Evolutionary conservation across 805 yeast species (phyloP), one percentile per base, ranked within the genome.

Genomic region (Lipomyces sp.): DNA sequence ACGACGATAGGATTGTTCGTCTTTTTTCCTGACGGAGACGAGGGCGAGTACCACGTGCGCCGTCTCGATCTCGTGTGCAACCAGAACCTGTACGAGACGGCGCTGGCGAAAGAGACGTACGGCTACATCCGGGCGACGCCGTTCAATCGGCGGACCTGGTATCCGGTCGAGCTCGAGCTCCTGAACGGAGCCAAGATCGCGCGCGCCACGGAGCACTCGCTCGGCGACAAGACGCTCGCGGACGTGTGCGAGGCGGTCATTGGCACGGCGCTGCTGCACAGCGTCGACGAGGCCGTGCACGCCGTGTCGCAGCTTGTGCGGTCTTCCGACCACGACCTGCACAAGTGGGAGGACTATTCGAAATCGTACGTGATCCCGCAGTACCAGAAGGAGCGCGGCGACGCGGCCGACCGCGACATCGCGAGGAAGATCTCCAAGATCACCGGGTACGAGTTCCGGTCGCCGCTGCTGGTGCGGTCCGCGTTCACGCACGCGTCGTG

Each of bases 401-500:
- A 33, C 11, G 41, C 43, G 18, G 22, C 22, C 13, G 42, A 39
- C 16, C 31, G 42, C 22, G 16, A 39, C 16, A 24, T 39, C 19
- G 42, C 42, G 31, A 28, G n/a, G 19, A 21, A 39, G 21, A 39
- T 39, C 14, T 39, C 42, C n/a, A 32, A 32, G 14, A 29, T 35
- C 16, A 33, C 22, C n/a, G 45, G 42, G n/a, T 47, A 47, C 26
- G 19, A 19, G 13, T 47, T 47, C 19, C 40, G 19, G n/a, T 32
- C 42, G 13, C 38, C 43, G 1, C 16, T 29, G 16, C 33, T 47
- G 18, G 19, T 47, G 5, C 29, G 33, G 36, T 22, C 38, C 3
- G 50, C 50, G 2, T 34, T 47, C 33, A 47, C 43, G 29, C 50
- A 47, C 14, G 24, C 50, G n/a, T 32, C 45, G 2, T 32, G 35